A percentile compares a stretch with the other conserved stretches of the same genome.
phyloP scores from a whole-genome alignment of 441 rosid species.

The Theobroma grandiflorum region DNA sequence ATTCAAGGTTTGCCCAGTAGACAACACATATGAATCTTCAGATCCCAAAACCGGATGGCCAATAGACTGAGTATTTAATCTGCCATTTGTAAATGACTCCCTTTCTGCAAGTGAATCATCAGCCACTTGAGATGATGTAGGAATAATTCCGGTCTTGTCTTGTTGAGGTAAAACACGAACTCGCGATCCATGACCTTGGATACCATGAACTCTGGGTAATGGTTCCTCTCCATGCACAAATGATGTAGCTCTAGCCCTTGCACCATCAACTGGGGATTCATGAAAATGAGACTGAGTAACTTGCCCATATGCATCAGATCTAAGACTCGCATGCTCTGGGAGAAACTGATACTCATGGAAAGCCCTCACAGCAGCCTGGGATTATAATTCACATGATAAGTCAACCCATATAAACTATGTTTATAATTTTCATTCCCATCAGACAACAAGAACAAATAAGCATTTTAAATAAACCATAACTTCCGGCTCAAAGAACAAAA shows the following conservation, averaged over 20 bases:
- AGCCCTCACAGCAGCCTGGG: slow-evolving; percentile 59
- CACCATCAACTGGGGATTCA: slow-evolving; percentile 57
- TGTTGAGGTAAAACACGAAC: slow-evolving; percentile 66
- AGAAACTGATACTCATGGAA: slow-evolving; percentile 81
- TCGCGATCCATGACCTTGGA: slow-evolving; percentile 60
- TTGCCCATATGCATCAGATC: slow-evolving; percentile 68
- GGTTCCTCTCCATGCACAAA: slow-evolving; percentile 64
- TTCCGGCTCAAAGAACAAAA: background rate
- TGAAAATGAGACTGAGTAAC: slow-evolving; percentile 63
- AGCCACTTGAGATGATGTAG: slow-evolving; percentile 61
- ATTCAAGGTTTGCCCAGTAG: slow-evolving; percentile 62
- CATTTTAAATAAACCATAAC: background rate
- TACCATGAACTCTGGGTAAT: slow-evolving; percentile 57
- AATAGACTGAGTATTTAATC: slow-evolving; percentile 43
- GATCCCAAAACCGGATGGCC: slow-evolving; percentile 48
- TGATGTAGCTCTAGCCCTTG: slow-evolving; percentile 63
- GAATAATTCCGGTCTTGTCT: slow-evolving; percentile 59
- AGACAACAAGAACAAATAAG: background rate
- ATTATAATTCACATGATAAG: slow-evolving; percentile 31
- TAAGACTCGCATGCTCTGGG: slow-evolving; percentile 64
- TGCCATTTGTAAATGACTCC: slow-evolving; percentile 56
- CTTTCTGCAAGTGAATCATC: slow-evolving; percentile 58
- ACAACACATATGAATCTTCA: slow-evolving; percentile 64
- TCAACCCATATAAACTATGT: slow-evolving; percentile 13
- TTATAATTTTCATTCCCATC: background rate